phyloP scores from a whole-genome alignment of 2,329 filamentous ascomycete genomes.

The Diaporthe destruens region DNA sequence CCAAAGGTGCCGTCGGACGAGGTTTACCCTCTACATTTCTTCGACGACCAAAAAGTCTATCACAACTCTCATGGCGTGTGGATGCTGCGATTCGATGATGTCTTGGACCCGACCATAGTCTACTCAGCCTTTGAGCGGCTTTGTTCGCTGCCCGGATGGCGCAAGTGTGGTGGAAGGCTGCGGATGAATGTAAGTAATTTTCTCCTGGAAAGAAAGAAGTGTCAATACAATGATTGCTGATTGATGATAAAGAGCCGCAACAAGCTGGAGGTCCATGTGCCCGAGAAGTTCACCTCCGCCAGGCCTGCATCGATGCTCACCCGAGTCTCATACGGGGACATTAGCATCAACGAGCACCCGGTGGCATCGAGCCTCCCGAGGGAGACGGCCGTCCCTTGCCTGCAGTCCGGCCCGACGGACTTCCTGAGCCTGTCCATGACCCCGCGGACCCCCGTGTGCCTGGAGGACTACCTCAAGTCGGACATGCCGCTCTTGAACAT shows the following conservation, averaged over 20 bases:
- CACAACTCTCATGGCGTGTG: slow-evolving; percentile 45
- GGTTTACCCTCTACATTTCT: slow-evolving; percentile 46
- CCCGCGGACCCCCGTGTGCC: slow-evolving; percentile 44
- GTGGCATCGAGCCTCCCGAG: slow-evolving; percentile 50
- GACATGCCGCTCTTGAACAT: slow-evolving; percentile 57
- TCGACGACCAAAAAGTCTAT: slow-evolving; percentile 46
- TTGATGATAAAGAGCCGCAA: neutral
- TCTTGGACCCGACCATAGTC: slow-evolving; percentile 45
- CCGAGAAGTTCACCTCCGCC: slow-evolving; percentile 49
- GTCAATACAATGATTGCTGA: neutral
- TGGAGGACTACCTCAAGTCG: slow-evolving; percentile 53
- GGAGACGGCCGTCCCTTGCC: slow-evolving; percentile 43
- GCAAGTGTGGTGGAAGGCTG: slow-evolving; percentile 47
- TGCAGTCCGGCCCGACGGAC: slow-evolving; percentile 46
- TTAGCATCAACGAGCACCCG: slow-evolving; percentile 51
- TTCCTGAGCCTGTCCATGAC: slow-evolving; percentile 44
- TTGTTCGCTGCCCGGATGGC: slow-evolving; percentile 44
- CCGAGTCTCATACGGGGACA: slow-evolving; percentile 48
- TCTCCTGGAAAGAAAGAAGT: neutral
- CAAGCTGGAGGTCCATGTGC: slow-evolving; percentile 58
- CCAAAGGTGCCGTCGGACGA: slow-evolving; percentile 22
- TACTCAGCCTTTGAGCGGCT: slow-evolving; percentile 35
- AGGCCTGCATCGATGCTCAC: slow-evolving; percentile 52
- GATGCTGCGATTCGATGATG: slow-evolving; percentile 48
- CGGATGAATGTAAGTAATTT: slow-evolving; percentile 41